Base-by-base conservation (phyloP, 805 yeast genomes). In the Candida berthetii region DNA sequence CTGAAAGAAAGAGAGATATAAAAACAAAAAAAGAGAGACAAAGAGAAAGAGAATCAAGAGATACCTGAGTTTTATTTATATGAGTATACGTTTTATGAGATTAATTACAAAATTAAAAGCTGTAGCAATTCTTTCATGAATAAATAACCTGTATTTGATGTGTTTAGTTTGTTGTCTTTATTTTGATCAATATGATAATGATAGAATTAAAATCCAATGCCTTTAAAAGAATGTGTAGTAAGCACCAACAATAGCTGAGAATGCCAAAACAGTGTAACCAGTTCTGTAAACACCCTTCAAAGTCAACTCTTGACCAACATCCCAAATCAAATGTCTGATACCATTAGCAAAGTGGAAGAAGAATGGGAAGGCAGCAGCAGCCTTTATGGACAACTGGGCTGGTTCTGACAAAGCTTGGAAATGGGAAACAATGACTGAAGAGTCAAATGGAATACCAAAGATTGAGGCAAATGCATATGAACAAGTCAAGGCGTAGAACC, bases 311-410 rank as follows among this genome's bases (percentile, higher is more conserved):
- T 69, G 72, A 62, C 96, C 96, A 41, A 80, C 62, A 64, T 93
- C 99, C 99, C 99, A 93, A 42, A 86, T 59, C 65, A 91, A 69
- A 64, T 93, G 99, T 76, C 99, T 87, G 48, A 91, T 46, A 55
- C 98, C 97, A 62, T 90, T 88, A 61, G 72, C 78, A 37, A 76
- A 57, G 66, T 93, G 99, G 83, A 78, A 89, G 25, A 85, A 84
- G 65, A 93, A 88, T 50, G 96, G 90, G 70, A 77, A 77, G 8
- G 93, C 79, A 58, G 82, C 77, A 33, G 77, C 57, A 39, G 82
- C 80, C 72, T 93, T 93, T 44, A 78, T 67, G 19, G 72, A 68
- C 44, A 76, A 52, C 66, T 89, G 85, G 33, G 74, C 68, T 42
- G 70, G 71, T 16, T 76, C 59, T 35, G 96, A 93, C 48, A 85